Base-by-base conservation (phyloP, 2,329 filamentous ascomycete genomes). In the Gremmenia infestans region DNA sequence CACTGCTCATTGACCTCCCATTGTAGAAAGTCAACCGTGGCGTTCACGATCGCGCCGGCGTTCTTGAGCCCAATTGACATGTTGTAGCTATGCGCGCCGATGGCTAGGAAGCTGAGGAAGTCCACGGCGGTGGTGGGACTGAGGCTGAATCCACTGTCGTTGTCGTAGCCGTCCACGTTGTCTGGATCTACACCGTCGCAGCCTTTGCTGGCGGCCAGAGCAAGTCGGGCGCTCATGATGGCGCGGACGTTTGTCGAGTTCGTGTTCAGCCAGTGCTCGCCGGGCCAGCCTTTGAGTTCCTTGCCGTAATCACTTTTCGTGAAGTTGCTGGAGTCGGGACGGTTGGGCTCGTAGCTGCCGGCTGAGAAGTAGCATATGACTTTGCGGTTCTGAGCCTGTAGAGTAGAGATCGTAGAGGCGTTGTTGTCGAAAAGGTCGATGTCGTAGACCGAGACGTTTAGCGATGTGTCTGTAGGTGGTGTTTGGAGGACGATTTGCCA, bases 281-380 rank as follows among this genome's bases (percentile, higher is more conserved):
- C 81, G 0, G 75, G 74, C 86, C 86, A 89, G 6, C 81, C 85
- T 11, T 81, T 74, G 4, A 89, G 72, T 5, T 70, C 69, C 5
- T 77, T 76, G 19, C 85, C 86, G 40, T 82, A 67, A 60, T 88
- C 86, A 0, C 70, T 67, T 1, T 73, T 57, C 9, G 72, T 66
- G 64, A 88, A 89, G 5, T 80, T 63, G 60, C 40, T 70, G 4
- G 56, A 45, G 67, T 89, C 86, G 1, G 75, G 70, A 2, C 86
- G 77, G 72, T 78, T 81, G 53, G 81, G 67, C 70, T 89, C 87
- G 63, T 80, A 88, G 7, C 81, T 85, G 1, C 87, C 87, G 0
- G 84, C 85, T 52, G 82, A 86, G 72, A 89, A 89, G 71, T 90
- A 89, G 74, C 87, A 90, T 56, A 89, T 83, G 53, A 88, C 80